Base-by-base conservation (phyloP, 2,329 filamentous ascomycete genomes). In the Apiospora phragmitis region DNA sequence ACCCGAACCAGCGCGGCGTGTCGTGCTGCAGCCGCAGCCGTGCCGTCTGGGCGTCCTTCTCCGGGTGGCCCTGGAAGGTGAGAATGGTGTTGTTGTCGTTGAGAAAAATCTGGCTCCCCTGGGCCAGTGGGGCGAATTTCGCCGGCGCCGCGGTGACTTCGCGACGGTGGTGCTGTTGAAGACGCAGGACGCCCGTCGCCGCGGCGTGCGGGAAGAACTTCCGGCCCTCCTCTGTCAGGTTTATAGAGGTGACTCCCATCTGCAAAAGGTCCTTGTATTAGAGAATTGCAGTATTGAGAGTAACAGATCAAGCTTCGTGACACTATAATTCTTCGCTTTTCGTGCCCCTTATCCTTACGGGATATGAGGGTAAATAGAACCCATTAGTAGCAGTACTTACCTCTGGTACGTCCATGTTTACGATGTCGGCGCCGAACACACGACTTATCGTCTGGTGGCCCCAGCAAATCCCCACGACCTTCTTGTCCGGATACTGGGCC, bases 401-500 rank as follows among this genome's bases (percentile, higher is more conserved):
- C 78, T 85, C 80, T 42, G 80, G 80, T n/a, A 70, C 62, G 5
- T 79, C 76, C 75, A 83, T 81, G 68, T 80, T 79, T n/a, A 75
- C 78, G 6, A 85, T 73, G 67, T 74, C 75, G 1, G 80, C 83
- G 5, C 81, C 81, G 70, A 84, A 82, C 26, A 83, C 73, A 24
- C 80, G 74, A 5, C 76, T 75, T 51, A 84, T 81, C 11, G 81
- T 83, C 74, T 85, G 83, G 74, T 85, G 83, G 16, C 83, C 83
- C 83, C 83, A 85, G 74, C 85, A 87, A 68, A 84, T 85, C 35
- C 85, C 83, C 77, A 84, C 38, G 55, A 79, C 70, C 72, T 80
- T 80, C 73, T 79, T 79, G 32, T 74, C 72, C 16, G 79, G 78
- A 71, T 76, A 77, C 16, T 76, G 72, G 16, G 72, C 70, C 18